Base-by-base conservation (phyloP, 1,139 yeast genomes). In the Casaregolazyma lundiana region DNA sequence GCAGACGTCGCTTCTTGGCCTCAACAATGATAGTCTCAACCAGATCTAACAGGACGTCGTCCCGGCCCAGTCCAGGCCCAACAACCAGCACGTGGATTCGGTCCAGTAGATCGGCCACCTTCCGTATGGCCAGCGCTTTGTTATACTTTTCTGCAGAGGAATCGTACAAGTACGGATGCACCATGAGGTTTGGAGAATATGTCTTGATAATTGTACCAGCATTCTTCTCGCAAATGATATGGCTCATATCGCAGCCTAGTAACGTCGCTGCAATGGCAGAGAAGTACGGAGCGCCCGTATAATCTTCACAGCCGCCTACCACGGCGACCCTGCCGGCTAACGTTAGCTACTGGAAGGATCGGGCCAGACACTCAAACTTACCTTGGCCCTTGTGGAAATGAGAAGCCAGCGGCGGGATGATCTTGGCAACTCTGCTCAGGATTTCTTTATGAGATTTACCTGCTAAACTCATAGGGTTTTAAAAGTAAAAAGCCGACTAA, bases 271-370 rank as follows among this genome's bases (percentile, higher is more conserved):
- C 86, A 61, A 85, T 82, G 9, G 94, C 84, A 21, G 95, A 77
- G 63, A 92, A 92, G 67, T 73, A 92, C 1, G 98, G 98, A 0
- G 98, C 98, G 0, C 98, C 98, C 0, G 97, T 90, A 63, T 86
- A 88, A 60, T 90, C 97, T 62, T 86, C 94, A 63, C 94, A 83
- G 1, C 98, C 98, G 11, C 98, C 98, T 50, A 92, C 77, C 0
- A 92, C 88, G 6, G 83, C 89, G 3, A 92, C 72, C 51, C 88
- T 74, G 3, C 97, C 97, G 2, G 90, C 86, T 56, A 11, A n/a
- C 2, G 36, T 35, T 42, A 35, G 39, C 15, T 21, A n/a, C n/a
- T n/a, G 4, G 24, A 11, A 24, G 2, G 4, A 9, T 17, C 21
- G 21, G 22, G 34, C 2, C 8, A 19, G 2, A n/a, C 18, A 9